Evolutionary conservation across 2,329 filamentous ascomycete species (phyloP), one percentile per base, ranked within the genome.

Genomic region (Teratosphaeria gauchensis): DNA sequence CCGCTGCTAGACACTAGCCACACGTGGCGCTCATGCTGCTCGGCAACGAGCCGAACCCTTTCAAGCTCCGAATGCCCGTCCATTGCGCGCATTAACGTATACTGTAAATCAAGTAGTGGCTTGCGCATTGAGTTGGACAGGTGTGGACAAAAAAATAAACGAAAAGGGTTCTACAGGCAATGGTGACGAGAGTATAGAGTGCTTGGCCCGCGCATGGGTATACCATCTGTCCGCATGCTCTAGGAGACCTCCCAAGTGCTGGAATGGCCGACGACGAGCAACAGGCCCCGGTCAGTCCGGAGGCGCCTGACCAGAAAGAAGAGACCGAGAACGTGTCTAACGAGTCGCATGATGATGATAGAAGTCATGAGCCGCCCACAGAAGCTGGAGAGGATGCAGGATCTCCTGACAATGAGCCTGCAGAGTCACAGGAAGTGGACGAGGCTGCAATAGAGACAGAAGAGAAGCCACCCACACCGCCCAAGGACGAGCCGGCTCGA

Each of bases 231-330:
- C 24, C 57, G 21, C 57, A 56, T 55, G 53, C 33, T 53, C 19
- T 30, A 56, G 53, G 56, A 48, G 42, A 48, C 51, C 56, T 59
- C 60, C 65, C 66, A 65, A 68, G 67, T 64, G 68, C 65, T 68
- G 66, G 63, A 58, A 70, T 70, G 66, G 66, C 68, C 61, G 64
- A 66, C 55, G 58, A 55, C 53, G 65, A 68, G 61, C 60, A 68
- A 35, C 61, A 60, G 51, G 60, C 59, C 58, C 56, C 66, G 59
- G 62, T 55, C 16, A 46, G 31, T n/a, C 60, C 61, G 59, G 60
- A 33, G 33, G 48, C 6, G 54, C 35, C 30, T 24, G 54, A 2
- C 24, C 35, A 30, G 24, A 16, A 56, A n/a, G 28, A 35, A 1
- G 31, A 55, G 53, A 33, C 24, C 16, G 42, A 2, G n/a, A 16